These are phyloP conservation scores for Paxillus ammoniavirescens DNA, from an alignment of 768 basidiomycete species.

Conservation along the genomic window DNA sequence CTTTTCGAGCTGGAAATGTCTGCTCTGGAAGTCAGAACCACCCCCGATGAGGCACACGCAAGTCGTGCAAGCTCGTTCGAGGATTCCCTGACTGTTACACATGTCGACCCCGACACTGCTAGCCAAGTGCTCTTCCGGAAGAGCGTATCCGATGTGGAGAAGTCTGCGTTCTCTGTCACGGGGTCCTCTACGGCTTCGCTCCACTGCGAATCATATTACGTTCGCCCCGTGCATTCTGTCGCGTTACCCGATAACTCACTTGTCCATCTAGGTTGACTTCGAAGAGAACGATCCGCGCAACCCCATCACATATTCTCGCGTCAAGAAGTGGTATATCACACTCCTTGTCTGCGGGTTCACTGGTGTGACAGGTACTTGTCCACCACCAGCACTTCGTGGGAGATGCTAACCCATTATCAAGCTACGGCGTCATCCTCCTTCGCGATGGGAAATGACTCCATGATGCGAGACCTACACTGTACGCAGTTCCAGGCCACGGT, in stretches of 20 bases:
- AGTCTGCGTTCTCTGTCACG: not conserved
- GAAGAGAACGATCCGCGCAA: conserved; percentile 36
- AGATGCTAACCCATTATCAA: conserved; percentile 13
- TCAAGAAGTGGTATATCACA: conserved; percentile 41
- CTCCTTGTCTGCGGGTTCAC: conserved; percentile 31
- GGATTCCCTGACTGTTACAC: conserved; percentile 12
- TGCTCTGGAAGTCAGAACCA: conserved; percentile 6
- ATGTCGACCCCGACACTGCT: conserved; percentile 6
- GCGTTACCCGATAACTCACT: not conserved
- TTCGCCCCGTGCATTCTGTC: conserved; percentile 3
- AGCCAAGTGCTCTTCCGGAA: not conserved
- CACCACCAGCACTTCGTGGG: not conserved
- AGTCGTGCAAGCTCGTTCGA: conserved; percentile 12
- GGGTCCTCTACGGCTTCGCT: conserved; percentile 7
- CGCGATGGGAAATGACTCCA: conserved; percentile 52
- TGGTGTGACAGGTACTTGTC: conserved; percentile 21
- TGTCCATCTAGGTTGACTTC: conserved; percentile 34
- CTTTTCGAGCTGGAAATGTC: conserved; percentile 16
- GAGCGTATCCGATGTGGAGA: conserved; percentile 9
- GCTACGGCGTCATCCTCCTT: conserved; percentile 54
- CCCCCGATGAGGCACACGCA: conserved; percentile 6
- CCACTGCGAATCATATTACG: conserved; percentile 6
- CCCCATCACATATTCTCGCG: conserved; percentile 34
- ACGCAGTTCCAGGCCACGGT: conserved; percentile 44
- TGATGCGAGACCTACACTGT: conserved; percentile 47